These are phyloP conservation scores for Lotmaria passim DNA, from an alignment of 208 protist species.

Conservation along the genomic window DNA sequence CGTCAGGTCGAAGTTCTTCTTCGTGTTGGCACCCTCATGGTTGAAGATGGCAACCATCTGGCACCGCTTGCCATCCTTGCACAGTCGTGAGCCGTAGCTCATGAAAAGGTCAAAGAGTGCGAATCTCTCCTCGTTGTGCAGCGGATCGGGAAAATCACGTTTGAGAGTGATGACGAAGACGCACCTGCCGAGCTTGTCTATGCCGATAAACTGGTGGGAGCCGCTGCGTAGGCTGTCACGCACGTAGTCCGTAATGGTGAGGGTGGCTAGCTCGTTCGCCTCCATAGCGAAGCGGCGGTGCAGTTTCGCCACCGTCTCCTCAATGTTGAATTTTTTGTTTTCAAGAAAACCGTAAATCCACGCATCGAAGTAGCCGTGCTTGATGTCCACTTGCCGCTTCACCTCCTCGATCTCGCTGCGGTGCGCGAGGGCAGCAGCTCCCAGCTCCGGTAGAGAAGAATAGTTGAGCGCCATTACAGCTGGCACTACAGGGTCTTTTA, in stretches of 20 bases:
- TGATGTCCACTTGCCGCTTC: slow-evolving; percentile 53
- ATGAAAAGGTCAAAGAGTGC: slow-evolving; percentile 50
- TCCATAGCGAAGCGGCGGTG: slow-evolving; percentile 69
- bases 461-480: slow-evolving; percentile 24
- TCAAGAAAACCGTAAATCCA: slow-evolving; percentile 83
- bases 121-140: slow-evolving; percentile 35
- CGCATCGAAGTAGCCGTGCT: slow-evolving; percentile 55
- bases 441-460: slow-evolving; percentile 45
- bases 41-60: slow-evolving; percentile 56
- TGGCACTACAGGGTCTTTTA: neutral
- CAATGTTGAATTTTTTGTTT: slow-evolving; percentile 78
- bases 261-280: slow-evolving; percentile 47
- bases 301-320: slow-evolving; percentile 73
- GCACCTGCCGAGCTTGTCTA: slow-evolving; percentile 41
- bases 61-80: slow-evolving; percentile 36
- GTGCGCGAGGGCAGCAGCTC: slow-evolving; percentile 38
- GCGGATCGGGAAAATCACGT: slow-evolving; percentile 32
- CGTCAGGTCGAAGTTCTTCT: slow-evolving; percentile 52
- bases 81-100: slow-evolving; percentile 53
- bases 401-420: slow-evolving; percentile 68
- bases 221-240: slow-evolving; percentile 46
- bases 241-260: slow-evolving; percentile 65
- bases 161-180: slow-evolving; percentile 39
- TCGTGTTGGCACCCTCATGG: slow-evolving; percentile 44
- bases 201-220: slow-evolving; percentile 51